phyloP scores from a whole-genome alignment of 805 yeast genomes.

The Pichia thaimueangensis region DNA sequence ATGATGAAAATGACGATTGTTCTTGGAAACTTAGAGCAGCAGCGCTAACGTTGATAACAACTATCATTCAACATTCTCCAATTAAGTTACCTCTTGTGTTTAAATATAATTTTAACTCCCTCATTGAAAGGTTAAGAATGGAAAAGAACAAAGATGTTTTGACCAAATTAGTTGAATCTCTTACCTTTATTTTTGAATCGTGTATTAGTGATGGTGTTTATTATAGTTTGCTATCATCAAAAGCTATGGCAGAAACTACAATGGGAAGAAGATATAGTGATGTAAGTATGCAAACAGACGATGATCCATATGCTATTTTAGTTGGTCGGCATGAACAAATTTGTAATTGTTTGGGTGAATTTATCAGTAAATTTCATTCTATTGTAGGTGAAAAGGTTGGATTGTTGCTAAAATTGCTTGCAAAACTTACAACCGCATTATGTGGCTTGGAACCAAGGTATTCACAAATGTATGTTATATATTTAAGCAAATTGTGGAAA shows the following conservation, averaged over 20 bases:
- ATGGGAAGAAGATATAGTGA: slow-evolving; percentile 30
- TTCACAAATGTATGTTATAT: slow-evolving; percentile 15
- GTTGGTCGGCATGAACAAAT: slow-evolving; percentile 9
- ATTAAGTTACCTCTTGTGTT: slow-evolving; percentile 31
- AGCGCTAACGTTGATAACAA: slow-evolving; percentile 36
- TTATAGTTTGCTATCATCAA: slow-evolving; percentile 25
- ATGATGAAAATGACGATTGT: slow-evolving; percentile 38
- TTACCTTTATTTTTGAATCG: slow-evolving; percentile 34
- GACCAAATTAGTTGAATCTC: slow-evolving; percentile 40
- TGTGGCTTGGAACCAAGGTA: slow-evolving; percentile 22
- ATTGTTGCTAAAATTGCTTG: slow-evolving; percentile 13
- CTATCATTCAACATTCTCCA: slow-evolving; percentile 36
- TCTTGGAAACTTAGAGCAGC: slow-evolving; percentile 61
- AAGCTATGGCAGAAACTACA: slow-evolving; percentile 19
- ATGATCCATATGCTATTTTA: slow-evolving; percentile 25
- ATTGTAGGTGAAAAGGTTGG: slow-evolving; percentile 19
- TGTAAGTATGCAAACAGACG: slow-evolving; percentile 32
- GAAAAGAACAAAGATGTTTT: slow-evolving; percentile 48
- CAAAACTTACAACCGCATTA: slow-evolving; percentile 23
- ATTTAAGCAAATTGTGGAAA: slow-evolving; percentile 18
- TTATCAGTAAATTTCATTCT: slow-evolving; percentile 13
- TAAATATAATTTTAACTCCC: slow-evolving; percentile 23
- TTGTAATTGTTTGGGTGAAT: slow-evolving; percentile 16
- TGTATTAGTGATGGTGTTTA: slow-evolving; percentile 28
- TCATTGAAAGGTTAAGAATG: slow-evolving; percentile 30